Percentiles rank a stretch among this genome's conserved stretches.
Conservation (phyloP, 2,329 filamentous ascomycete genomes). For the Penicillium olsonii region DNA sequence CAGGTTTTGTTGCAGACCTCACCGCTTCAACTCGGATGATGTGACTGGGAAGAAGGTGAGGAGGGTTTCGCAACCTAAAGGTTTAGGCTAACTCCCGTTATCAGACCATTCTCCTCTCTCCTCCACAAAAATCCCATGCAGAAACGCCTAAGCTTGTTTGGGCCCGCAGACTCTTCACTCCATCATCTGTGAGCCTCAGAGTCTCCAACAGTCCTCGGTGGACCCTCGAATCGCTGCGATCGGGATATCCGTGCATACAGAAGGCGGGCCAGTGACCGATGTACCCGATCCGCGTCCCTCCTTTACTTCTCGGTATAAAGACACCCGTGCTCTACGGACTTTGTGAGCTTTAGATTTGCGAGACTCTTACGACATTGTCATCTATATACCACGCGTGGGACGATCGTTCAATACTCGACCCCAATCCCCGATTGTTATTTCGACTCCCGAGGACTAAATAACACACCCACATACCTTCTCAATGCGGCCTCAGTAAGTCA, state of each 20-base stretch:
- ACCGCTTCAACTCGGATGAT: constrained; percentile 11
- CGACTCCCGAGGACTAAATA: background rate
- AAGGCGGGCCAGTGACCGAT: constrained; percentile 20
- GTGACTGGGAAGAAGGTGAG: constrained; percentile 6
- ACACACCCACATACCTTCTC: constrained; percentile 11
- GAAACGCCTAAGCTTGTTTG: constrained; percentile 1
- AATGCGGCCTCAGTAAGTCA: constrained; percentile 42
- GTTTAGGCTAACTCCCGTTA: constrained; percentile 6
- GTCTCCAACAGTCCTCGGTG: constrained; percentile 1
- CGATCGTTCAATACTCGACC: background rate
- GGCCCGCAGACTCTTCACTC: background rate
- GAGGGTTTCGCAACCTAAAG: background rate
- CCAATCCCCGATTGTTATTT: background rate
- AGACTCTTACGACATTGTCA: background rate
- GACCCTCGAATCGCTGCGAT: constrained; percentile 13
- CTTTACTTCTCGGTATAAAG: constrained; percentile 12
- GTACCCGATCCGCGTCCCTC: constrained; percentile 19
- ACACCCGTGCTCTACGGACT: constrained; percentile 2
- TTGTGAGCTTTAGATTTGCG: background rate
- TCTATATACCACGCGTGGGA: constrained; percentile 10
- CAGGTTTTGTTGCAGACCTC: constrained; percentile 1
- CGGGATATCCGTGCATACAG: constrained; percentile 20
- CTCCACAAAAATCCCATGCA: constrained; percentile 1
- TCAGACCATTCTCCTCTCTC: background rate
- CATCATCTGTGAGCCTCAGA: constrained; percentile 1